These are phyloP conservation scores for Mycena kentingensis DNA, from an alignment of 768 basidiomycete species.

Conservation along the genomic window DNA sequence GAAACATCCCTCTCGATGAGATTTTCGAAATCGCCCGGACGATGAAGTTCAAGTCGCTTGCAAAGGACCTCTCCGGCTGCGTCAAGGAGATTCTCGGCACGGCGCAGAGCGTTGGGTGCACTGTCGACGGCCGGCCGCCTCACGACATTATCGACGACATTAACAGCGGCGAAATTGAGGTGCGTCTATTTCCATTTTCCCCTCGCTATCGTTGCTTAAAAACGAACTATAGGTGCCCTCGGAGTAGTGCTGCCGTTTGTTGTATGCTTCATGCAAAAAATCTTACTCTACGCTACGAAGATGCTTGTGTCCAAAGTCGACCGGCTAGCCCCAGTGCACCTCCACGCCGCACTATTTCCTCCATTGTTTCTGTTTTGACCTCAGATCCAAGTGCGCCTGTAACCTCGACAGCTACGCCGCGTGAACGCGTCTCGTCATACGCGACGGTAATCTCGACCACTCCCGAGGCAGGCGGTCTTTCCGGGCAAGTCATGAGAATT, in stretches of 20 bases:
- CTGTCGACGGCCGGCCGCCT: slow-evolving; percentile 88
- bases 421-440: slow-evolving; percentile 56
- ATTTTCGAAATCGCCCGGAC: slow-evolving; percentile 95
- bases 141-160: slow-evolving; percentile 93
- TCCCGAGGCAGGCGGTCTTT: slow-evolving; percentile 63
- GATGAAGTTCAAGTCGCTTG: slow-evolving; percentile 92
- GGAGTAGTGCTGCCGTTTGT: slow-evolving; percentile 55
- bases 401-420: slow-evolving; percentile 60
- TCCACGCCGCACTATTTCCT: slow-evolving; percentile 73
- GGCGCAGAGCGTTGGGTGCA: slow-evolving; percentile 95
- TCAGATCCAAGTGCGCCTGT: slow-evolving; percentile 60
- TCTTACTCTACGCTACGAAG: slow-evolving; percentile 11
- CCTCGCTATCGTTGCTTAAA: no score
- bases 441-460: slow-evolving; percentile 64
- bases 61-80: slow-evolving; percentile 85
- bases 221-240: no score
- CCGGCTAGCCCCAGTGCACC: slow-evolving; percentile 71
- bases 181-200: no score
- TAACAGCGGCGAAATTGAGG: slow-evolving; percentile 80
- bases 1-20: slow-evolving; percentile 92
- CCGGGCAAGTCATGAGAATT: slow-evolving; percentile 69
- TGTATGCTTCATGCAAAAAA: slow-evolving; percentile 27
- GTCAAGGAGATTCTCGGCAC: slow-evolving; percentile 99
- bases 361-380: slow-evolving; percentile 55
- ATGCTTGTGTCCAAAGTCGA: slow-evolving; percentile 54